A percentile compares a stretch with the other conserved stretches of the same genome.
phyloP scores from a whole-genome alignment of 352 stramenopile species.

The Pythium phragmiticola region DNA sequence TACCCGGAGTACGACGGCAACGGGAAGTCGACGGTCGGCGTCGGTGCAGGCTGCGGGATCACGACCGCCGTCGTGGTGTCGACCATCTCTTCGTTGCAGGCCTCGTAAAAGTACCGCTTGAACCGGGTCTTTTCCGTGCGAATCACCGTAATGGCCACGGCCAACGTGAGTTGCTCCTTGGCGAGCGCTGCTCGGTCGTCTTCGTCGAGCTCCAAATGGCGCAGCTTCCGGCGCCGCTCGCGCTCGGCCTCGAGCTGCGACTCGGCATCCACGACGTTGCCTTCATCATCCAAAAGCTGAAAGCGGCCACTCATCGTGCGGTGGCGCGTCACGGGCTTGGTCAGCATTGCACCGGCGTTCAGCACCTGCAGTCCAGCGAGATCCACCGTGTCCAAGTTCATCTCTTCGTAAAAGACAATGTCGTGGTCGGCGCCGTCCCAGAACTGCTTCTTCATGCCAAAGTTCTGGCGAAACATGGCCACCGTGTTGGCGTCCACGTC shows the following conservation, averaged over 20 bases:
- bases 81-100: constrained; percentile 49
- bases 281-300: constrained; percentile 61
- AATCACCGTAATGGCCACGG: constrained; percentile 60
- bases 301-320: constrained; percentile 44
- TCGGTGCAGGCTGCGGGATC: constrained; percentile 30
- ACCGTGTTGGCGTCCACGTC: constrained; percentile 85
- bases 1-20: constrained; percentile 76
- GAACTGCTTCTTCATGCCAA: constrained; percentile 61
- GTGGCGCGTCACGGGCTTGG: constrained; percentile 27
- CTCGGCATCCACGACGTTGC: constrained; percentile 65
- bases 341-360: constrained; percentile 38
- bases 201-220: constrained; percentile 59
- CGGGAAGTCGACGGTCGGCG: constrained; percentile 29
- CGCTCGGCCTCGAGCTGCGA: constrained; percentile 40
- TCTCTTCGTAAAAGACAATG: constrained; percentile 23
- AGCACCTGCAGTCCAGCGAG: constrained; percentile 39
- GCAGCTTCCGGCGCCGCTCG: constrained; percentile 51
- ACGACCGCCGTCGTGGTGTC: constrained; percentile 22
- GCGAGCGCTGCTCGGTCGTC: constrained; percentile 62
- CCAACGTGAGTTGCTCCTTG: constrained; percentile 47
- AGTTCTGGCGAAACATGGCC: constrained; percentile 75
- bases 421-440: constrained; percentile 47
- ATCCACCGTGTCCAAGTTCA: constrained; percentile 18
- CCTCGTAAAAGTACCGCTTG: constrained; percentile 54
- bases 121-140: constrained; percentile 59